Evolutionary conservation across 1,284 basidiomycete genomes (phyloP), one percentile per base, ranked within the genome.

Genomic region (Sphaerobolus stellatus): DNA sequence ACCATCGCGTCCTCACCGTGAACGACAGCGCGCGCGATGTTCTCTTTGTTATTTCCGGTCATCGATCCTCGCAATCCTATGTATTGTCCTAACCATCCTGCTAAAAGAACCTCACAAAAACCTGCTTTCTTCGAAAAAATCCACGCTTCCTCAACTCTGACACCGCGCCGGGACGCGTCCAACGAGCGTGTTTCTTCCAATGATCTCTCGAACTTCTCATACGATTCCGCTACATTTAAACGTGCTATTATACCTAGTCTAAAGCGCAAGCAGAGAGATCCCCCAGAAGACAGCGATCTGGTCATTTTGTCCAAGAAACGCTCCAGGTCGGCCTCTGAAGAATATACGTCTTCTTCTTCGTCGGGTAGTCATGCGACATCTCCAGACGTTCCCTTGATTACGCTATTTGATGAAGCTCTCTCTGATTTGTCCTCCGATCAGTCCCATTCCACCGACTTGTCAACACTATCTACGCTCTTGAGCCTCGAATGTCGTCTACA

Each of bases 71-170:
- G 25, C 30, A 52, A 52, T 16, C 50, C 38, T 29, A 41, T 52
- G 50, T 52, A 52, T 22, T 44, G 40, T n/a, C 50, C 50, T 13
- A 41, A 52, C 16, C 24, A 34, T 24, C 28, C 24, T 44, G 38
- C 50, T 18, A 52, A 27, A 20, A 13, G 11, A 28, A 30, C 41
- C 40, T 20, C 44, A 16, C 38, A 38, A 28, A 25, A 30, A 43
- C 22, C n/a, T n/a, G n/a, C n/a, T n/a, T n/a, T n/a, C n/a, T 52
- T 22, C 50, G 31, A 9, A 16, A 52, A 41, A 43, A 11, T 6
- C n/a, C 18, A 18, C 25, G 5, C 30, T 48, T 50, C 48, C 18
- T 40, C 40, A 27, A 25, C 34, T 27, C 22, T 22, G 16, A 34
- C 22, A 27, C 48, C 40, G 16, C 31, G 46, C 22, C 45, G 25